phyloP scores from a whole-genome alignment of 352 stramenopile species.

The Pythium vanterpoolii region DNA sequence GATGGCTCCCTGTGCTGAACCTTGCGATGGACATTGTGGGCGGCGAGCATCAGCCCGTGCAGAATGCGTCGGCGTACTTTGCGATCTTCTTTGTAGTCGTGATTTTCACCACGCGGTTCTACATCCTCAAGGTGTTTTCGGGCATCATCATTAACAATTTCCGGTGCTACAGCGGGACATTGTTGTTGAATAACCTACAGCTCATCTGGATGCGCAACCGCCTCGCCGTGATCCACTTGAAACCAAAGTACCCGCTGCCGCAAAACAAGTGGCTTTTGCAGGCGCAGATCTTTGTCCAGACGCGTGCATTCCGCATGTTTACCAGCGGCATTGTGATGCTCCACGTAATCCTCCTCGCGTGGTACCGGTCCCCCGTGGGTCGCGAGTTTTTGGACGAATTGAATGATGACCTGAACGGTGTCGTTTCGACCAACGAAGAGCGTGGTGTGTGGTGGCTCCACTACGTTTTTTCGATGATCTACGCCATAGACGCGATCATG shows the following conservation, averaged over 20 bases:
- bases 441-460: conserved; percentile 67
- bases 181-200: conserved; percentile 72
- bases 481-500: conserved; percentile 66
- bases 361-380: conserved; percentile 61
- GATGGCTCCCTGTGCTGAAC: conserved; percentile 81
- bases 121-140: conserved; percentile 70
- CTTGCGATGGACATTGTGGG: conserved; percentile 79
- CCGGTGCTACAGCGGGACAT: conserved; percentile 74
- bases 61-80: conserved; percentile 76
- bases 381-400: conserved; percentile 30
- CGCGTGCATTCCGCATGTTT: conserved; percentile 56
- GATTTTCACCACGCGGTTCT: conserved; percentile 80
- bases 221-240: conserved; percentile 51
- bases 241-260: conserved; percentile 69
- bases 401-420: conserved; percentile 26
- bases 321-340: conserved; percentile 61
- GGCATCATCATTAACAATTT: conserved; percentile 89
- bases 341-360: conserved; percentile 69
- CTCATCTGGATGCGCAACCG: conserved; percentile 80
- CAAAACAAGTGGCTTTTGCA: conserved; percentile 56
- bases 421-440: conserved; percentile 23
- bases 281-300: conserved; percentile 64
- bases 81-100: conserved; percentile 80
- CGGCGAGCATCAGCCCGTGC: conserved; percentile 57
- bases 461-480: conserved; percentile 78